Evolutionary conservation across 2,329 filamentous ascomycete genomes (phyloP).

Genomic region (Nothophaeocryptopus gaeumannii): DNA sequence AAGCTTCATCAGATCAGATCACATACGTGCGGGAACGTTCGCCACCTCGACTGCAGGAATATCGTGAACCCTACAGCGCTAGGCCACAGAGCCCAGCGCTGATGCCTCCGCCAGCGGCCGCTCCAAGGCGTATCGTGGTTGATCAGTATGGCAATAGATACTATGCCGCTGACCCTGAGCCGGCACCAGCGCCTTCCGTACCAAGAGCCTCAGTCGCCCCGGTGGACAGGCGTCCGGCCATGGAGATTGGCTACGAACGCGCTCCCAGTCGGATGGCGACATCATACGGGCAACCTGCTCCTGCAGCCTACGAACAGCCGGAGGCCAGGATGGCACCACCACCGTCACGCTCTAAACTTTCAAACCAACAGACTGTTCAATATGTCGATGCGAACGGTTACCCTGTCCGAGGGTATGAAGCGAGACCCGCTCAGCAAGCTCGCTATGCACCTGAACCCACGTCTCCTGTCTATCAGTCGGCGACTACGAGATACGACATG

Average conservation of each 20-base stretch:
- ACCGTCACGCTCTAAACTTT: conserved; percentile 21
- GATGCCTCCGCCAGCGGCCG: conserved; percentile 49
- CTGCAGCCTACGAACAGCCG: conserved; percentile 43
- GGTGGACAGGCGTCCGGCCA: conserved; percentile 27
- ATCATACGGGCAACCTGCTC: conserved; percentile 21
- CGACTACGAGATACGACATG: conserved; percentile 21
- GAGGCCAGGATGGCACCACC: conserved; percentile 32
- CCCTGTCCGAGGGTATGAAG: conserved; percentile 22
- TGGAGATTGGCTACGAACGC: conserved; percentile 59
- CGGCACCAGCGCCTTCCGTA: conserved; percentile 24
- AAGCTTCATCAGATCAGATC: conserved; percentile 30
- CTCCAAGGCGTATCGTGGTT: conserved; percentile 63
- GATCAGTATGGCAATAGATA: conserved; percentile 84
- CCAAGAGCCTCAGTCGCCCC: conserved; percentile 54
- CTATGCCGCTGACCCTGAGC: conserved; percentile 52
- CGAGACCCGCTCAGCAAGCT: conserved; percentile 18
- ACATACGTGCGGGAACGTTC: conserved; percentile 41
- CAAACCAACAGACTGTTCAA: conserved; percentile 24
- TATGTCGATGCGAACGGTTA: conserved; percentile 32
- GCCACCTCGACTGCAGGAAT: conserved; percentile 32
- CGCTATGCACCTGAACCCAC: conserved; percentile 28
- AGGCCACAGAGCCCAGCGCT: conserved; percentile 37
- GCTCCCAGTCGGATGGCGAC: conserved; percentile 48
- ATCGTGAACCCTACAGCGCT: conserved; percentile 35
- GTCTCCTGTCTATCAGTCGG: conserved; percentile 26